Conservation (phyloP, 345 rosid genomes). For the Gossypium ekmanianum region DNA sequence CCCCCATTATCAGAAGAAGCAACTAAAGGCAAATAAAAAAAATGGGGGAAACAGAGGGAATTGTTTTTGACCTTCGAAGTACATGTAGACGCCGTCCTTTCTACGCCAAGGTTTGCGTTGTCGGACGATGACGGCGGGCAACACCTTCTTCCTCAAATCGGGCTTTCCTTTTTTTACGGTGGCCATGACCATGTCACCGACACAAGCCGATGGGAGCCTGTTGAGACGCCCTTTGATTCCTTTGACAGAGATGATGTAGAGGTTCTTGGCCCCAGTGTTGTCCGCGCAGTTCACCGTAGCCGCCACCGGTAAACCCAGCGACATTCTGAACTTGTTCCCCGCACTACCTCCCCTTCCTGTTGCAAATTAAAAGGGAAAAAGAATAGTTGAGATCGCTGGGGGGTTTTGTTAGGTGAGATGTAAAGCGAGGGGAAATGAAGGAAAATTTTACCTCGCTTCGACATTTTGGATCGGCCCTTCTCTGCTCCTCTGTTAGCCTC, state of each 20-base stretch:
- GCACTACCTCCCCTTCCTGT: conserved; percentile 69
- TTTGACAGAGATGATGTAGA: conserved; percentile 88
- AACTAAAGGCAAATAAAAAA: conserved; percentile 1
- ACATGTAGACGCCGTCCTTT: conserved; percentile 98
- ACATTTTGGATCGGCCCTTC: conserved; percentile 28
- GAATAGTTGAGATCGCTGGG: neutral
- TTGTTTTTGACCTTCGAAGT: conserved; percentile 65
- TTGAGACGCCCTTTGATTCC: conserved; percentile 94
- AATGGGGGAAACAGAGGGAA: neutral
- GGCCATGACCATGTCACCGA: conserved; percentile 98
- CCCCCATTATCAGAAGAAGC: conserved; percentile 19
- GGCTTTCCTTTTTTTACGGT: conserved; percentile 98
- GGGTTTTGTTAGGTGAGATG: neutral
- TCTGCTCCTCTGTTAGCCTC: neutral
- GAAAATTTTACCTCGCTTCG: conserved; percentile 36
- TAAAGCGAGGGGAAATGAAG: neutral
- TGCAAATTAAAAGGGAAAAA: neutral
- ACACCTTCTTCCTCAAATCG: conserved; percentile 87
- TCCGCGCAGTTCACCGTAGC: conserved; percentile 76
- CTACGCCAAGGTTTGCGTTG: conserved; percentile 98
- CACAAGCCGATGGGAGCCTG: conserved; percentile 87
- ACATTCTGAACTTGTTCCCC: conserved; percentile 77
- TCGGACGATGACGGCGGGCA: conserved; percentile 92
- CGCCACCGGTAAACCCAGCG: conserved; percentile 79
- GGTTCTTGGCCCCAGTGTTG: conserved; percentile 77